Percentiles rank a stretch among this genome's conserved stretches.
Conservation (phyloP, 2,329 filamentous ascomycete species). For the Mycosphaerella sp. region DNA sequence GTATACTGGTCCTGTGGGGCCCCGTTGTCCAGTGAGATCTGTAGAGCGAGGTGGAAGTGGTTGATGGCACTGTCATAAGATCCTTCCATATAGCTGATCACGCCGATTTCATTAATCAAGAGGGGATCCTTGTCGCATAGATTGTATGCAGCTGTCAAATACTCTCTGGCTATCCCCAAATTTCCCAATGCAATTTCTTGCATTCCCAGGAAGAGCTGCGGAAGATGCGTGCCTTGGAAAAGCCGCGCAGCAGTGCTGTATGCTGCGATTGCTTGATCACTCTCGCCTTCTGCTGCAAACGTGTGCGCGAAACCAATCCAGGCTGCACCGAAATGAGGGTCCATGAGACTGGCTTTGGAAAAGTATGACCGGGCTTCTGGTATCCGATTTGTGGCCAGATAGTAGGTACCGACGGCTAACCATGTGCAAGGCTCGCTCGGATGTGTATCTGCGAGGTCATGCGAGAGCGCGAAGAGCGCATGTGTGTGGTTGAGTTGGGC, state of each 20-base stretch:
- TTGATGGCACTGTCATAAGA: conserved; percentile 67
- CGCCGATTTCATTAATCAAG: conserved; percentile 89
- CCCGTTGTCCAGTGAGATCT: conserved; percentile 71
- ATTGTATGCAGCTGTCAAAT: conserved; percentile 79
- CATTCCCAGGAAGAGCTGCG: conserved; percentile 95
- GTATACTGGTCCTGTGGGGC: conserved; percentile 70
- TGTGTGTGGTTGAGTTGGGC: conserved; percentile 85
- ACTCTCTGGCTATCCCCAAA: conserved; percentile 87
- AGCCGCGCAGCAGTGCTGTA: conserved; percentile 92
- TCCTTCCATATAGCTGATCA: conserved; percentile 91
- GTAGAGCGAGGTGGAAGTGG: conserved; percentile 71
- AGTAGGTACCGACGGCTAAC: conserved; percentile 93
- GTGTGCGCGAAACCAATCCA: conserved; percentile 99
- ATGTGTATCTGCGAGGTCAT: conserved; percentile 86
- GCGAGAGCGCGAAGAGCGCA: conserved; percentile 81
- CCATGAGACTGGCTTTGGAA: conserved; percentile 95
- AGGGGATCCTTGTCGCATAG: conserved; percentile 81
- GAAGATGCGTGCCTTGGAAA: conserved; percentile 94
- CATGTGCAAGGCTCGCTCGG: conserved; percentile 88
- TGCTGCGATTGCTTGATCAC: conserved; percentile 95
- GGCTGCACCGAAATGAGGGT: conserved; percentile 91
- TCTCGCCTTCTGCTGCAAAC: conserved; percentile 93
- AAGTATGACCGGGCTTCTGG: conserved; percentile 94
- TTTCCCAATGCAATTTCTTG: conserved; percentile 96
- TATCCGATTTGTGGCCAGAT: conserved; percentile 80